These are phyloP conservation scores for Aspergillus niger DNA, from an alignment of 2,329 filamentous ascomycete species.

Conservation along the genomic window DNA sequence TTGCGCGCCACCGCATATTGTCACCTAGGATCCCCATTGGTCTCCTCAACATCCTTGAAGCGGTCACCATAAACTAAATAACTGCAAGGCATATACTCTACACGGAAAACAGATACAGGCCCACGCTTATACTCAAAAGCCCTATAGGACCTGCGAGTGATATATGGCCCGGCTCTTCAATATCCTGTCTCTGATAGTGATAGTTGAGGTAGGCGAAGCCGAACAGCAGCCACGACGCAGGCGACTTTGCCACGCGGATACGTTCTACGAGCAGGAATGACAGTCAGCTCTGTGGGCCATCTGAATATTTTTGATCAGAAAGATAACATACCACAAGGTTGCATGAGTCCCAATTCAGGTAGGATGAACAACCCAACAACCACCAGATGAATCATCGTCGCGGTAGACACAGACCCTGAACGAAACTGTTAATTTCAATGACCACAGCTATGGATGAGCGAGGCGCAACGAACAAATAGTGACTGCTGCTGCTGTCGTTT, in stretches of 20 bases:
- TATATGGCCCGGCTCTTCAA: neutral
- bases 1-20: too few relatives aligned
- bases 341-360: neutral
- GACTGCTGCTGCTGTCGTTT: neutral
- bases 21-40: too few relatives aligned
- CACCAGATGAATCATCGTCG: neutral
- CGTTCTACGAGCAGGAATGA: neutral
- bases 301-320: too few relatives aligned
- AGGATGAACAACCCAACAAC: neutral
- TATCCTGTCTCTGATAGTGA: neutral
- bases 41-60: too few relatives aligned
- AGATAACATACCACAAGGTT: neutral
- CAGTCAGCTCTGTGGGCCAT: neutral
- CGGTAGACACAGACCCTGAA: neutral
- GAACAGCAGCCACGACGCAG: neutral
- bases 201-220: neutral
- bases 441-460: too few relatives aligned
- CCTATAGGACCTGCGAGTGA: neutral
- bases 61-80: too few relatives aligned
- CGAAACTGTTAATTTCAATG: neutral
- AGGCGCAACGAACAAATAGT: neutral
- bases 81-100: too few relatives aligned
- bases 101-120: neutral
- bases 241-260: neutral
- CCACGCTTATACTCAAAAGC: neutral